Evolutionary conservation across 2,329 filamentous ascomycete genomes (phyloP), one percentile per base, ranked within the genome.

Genomic region (Moelleriella libera): DNA sequence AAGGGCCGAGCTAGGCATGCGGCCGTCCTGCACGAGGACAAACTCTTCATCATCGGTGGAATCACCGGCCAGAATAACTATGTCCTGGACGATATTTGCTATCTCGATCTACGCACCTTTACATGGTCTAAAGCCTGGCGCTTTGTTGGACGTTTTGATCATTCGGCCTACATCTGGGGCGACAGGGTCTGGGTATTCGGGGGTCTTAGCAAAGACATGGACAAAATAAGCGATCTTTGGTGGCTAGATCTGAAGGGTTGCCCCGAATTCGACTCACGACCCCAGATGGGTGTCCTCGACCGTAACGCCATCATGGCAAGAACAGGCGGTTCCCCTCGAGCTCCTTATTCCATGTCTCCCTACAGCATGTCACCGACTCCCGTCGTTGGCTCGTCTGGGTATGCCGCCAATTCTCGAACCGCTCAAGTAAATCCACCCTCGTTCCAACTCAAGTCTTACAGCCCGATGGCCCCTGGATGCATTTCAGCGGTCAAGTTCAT

Each of bases 61-160:
- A 87, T 97, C 56, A 94, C 88, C 5, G 90, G 89, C 2, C 85
- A 90, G 54, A 88, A 92, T 54, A 95, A 88, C 60, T 83, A 87
- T 56, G 89, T 97, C 29, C 72, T 97, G 45, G 90, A 97, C 61
- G 92, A 98, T 60, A 88, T 98, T 45, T 95, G 88, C 68, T 98
- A 94, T 60, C 76, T 98, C 45, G 92, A 98, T 61, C 72, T 98
- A 44, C 96, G 94, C 69, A 97, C 92, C 2, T 96, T 88, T 74
- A 95, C 89, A 1, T 98, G 92, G 92, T 97, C 90, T 48, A 82
- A 88, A 49, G 83, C 88, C 41, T 98, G 92, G 92, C 85, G 83
- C 51, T 98, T 98, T 61, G 89, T 96, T 30, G 83, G 86, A 45
- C 80, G 92, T 40, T 98, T 95, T 60, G 92, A 98, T 57, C 92